Evolutionary conservation across 768 basidiomycete species (phyloP), one percentile per base, ranked within the genome.

Genomic region (Gymnopilus dilepis): DNA sequence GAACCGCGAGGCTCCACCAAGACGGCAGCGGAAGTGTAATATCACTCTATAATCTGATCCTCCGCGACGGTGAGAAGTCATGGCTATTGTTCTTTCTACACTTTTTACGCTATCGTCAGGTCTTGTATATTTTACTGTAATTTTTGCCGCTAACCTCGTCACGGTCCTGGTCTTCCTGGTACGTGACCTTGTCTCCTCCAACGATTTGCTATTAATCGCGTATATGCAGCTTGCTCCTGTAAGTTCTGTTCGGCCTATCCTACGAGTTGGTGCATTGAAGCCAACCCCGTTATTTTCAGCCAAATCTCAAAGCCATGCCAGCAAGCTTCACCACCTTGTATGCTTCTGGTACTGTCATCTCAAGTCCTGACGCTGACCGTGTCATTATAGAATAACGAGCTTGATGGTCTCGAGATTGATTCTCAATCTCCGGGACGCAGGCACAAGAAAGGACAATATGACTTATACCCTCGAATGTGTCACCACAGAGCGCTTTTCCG

Each of bases 51-150:
- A 62, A 69, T 30, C 61, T 76, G 9, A 72, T 78, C 22, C 60
- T 76, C 19, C 72, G 76, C 33, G 76, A 78, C 60, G 77, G 77
- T 76, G n/a, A n/a, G n/a, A n/a, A n/a, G n/a, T n/a, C n/a, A n/a
- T n/a, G n/a, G n/a, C n/a, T n/a, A n/a, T n/a, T n/a, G n/a, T n/a
- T n/a, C n/a, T n/a, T n/a, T n/a, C n/a, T n/a, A n/a, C n/a, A n/a
- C 3, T 34, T 13, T n/a, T 9, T 4, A 6, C n/a, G 21, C 4
- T 15, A 22, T 47, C 17, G 24, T 30, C 33, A 78, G 75, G 76
- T 37, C 63, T 76, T 24, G 62, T 75, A 38, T 78, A 77, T 65
- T 78, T 74, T 56, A 74, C 62, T 17, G 63, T 76, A 19, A 77
- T 78, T 42, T 76, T 74, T 50, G 62, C 65, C 24, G 72, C 69